Percentiles rank a stretch among this genome's conserved stretches.
Conservation (phyloP, 2,329 filamentous ascomycete genomes). For the Scortechinia acanthostroma region DNA sequence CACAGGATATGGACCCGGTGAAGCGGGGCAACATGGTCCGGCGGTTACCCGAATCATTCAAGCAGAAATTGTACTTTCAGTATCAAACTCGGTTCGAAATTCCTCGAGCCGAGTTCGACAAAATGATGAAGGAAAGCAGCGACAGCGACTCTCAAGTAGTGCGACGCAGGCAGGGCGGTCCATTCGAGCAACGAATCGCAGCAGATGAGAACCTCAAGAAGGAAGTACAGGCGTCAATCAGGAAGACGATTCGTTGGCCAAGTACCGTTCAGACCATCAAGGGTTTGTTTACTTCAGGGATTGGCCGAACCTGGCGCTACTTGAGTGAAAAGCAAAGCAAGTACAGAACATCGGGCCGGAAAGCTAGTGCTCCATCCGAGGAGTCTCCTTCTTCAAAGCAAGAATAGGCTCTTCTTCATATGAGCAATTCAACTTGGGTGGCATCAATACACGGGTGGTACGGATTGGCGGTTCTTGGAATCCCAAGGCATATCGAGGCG, state of each 20-base stretch:
- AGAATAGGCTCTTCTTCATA: background rate
- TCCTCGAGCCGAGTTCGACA: conserved; percentile 73
- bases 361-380: background rate
- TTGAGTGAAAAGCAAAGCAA: conserved; percentile 74
- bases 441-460: too few species aligned
- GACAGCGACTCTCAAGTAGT: conserved; percentile 64
- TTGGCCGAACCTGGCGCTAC: conserved; percentile 66
- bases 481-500: too few species aligned
- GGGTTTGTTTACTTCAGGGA: conserved; percentile 72
- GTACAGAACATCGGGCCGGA: conserved; percentile 15
- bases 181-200: conserved; percentile 81
- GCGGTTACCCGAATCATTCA: conserved; percentile 77
- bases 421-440: too few species aligned
- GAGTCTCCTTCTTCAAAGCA: background rate
- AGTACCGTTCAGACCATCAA: conserved; percentile 84
- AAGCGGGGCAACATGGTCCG: conserved; percentile 95
- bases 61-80: conserved; percentile 84
- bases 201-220: conserved; percentile 60
- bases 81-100: conserved; percentile 89
- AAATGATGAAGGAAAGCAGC: conserved; percentile 72
- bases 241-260: conserved; percentile 85
- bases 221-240: conserved; percentile 71
- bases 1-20: conserved; percentile 86
- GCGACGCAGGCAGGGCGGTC: conserved; percentile 69
- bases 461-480: too few species aligned